Base-by-base conservation (phyloP, 257 asterid genomes). In the Sherardia arvensis region DNA sequence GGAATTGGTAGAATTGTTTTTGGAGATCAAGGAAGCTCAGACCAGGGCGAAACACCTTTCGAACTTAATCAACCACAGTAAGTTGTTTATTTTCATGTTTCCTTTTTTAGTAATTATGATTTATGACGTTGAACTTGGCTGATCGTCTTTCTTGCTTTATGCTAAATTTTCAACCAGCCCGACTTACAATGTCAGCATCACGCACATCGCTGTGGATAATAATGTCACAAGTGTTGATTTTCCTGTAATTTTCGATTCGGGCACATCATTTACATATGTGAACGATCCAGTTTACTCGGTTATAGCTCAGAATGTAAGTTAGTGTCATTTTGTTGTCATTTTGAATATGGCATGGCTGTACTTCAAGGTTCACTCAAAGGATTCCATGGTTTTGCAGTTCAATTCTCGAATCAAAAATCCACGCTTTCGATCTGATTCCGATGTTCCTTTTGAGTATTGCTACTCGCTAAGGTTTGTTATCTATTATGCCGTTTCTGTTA, bases 241-340 rank as follows among this genome's bases (percentile, higher is more conserved):
- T 73, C 47, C 84, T 1, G 96, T 84, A 62, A 76, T 93, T 61
- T 87, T 93, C 18, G 99, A 93, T 85, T 84, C 99, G 11, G 96
- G 99, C 67, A 90, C 99, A 61, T 93, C 99, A 20, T 93, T 90
- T 67, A 86, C 99, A 14, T 90, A 85, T 78, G 65, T 93, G 82
- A 85, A 79, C 32, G 88, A 85, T 63, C 99, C 97, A 7, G 89
- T 94, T 59, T 92, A 82, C 82, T 73, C 90, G 4, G 69, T 72
- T 66, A 77, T 92, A 48, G 73, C 76, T 18, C 75, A 81, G 49
- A 68, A 77, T 22, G 99, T 93, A 82, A 85, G 99, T 28, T 36
- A 33, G 4, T 27, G 15, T n/a, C n/a, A 33, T 20, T n/a, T 40
- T 4, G 62, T 11, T 8, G 51, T 43, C 51, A 30, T 14, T 34